Base-by-base conservation (phyloP, 2,329 filamentous ascomycete species). In the Penicillium italicum region DNA sequence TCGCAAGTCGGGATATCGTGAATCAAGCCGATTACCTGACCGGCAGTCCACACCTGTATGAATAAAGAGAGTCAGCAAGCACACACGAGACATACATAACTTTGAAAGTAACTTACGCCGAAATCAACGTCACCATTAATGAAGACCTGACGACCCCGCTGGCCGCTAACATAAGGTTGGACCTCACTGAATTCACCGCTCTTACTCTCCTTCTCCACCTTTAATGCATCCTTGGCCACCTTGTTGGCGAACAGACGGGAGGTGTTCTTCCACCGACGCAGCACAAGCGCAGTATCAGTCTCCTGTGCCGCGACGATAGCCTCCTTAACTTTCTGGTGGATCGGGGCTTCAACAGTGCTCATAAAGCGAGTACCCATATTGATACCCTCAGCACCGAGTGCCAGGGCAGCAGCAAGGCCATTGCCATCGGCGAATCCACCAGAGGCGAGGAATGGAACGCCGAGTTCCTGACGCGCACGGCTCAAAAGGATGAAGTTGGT, bases 331-430 rank as follows among this genome's bases (percentile, higher is more conserved):
- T 96, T 96, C 46, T 85, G 73, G 77, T 99, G 94, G 61, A 99
- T 89, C 0, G 94, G 94, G 16, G 92, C 87, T 76, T 97, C 94
- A 42, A 93, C 81, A 0, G 94, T 97, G 78, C 89, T 93, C 90
- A 99, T 95, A 79, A 97, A 99, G 40, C 94, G 82, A 10, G 94
- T 99, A 55, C 94, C 94, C 94, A 99, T 99, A 77, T 99, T 99
- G 77, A 97, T 87, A 60, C 94, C 94, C 72, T 90, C 90, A 0
- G 94, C 94, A 34, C 94, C 94, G 12, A 99, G 82, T 38, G 88
- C 87, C 65, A 99, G 79, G 8, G 94, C 94, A 2, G 93, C 94
- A 1, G 94, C 94, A 20, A 99, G 82, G 4, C 94, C 94, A 68
- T 96, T 85, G 0, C 94, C 94, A 72, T 99, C 94, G 12, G 91